phyloP scores from a whole-genome alignment of 1,139 yeast species.

The Lodderomyces elongisporus region DNA sequence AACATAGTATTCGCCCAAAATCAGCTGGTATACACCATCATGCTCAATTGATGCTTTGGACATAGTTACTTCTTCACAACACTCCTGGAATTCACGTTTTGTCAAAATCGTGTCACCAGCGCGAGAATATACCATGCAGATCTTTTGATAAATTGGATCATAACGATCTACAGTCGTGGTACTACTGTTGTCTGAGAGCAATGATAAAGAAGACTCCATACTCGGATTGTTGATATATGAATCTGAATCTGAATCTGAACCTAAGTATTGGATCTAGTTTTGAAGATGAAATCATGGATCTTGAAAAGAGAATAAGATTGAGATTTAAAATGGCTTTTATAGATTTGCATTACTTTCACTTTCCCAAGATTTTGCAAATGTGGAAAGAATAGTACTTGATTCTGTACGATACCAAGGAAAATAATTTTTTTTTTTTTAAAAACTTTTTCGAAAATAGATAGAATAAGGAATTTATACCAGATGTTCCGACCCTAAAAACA shows the following conservation, averaged over 20 bases:
- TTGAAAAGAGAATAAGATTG: too few relatives aligned
- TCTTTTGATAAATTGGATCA: conserved; percentile 27
- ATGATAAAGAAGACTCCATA: conserved; percentile 12
- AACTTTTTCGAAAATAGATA: too few relatives aligned
- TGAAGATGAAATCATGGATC: too few relatives aligned
- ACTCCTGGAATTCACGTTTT: conserved; percentile 9
- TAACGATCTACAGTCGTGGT: conserved; percentile 8
- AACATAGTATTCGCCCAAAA: conserved; percentile 13
- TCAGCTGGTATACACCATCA: conserved; percentile 10
- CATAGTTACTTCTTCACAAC: background rate
- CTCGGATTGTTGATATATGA: background rate
- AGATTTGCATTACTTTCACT: background rate
- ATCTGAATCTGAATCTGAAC: background rate
- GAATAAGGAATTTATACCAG: too few relatives aligned
- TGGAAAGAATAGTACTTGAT: background rate
- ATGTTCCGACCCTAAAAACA: too few relatives aligned
- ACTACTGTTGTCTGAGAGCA: conserved; percentile 11
- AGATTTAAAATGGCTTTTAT: conserved; percentile 1
- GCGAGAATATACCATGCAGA: conserved; percentile 29
- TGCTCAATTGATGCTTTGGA: conserved; percentile 1
- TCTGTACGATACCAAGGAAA: too few relatives aligned
- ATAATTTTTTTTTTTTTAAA: background rate
- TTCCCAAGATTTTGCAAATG: background rate
- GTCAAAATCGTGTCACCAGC: conserved; percentile 9
- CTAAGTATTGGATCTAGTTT: too few relatives aligned